Conservation (phyloP, 2,329 filamentous ascomycete genomes). For the Aschersonia sp. region DNA sequence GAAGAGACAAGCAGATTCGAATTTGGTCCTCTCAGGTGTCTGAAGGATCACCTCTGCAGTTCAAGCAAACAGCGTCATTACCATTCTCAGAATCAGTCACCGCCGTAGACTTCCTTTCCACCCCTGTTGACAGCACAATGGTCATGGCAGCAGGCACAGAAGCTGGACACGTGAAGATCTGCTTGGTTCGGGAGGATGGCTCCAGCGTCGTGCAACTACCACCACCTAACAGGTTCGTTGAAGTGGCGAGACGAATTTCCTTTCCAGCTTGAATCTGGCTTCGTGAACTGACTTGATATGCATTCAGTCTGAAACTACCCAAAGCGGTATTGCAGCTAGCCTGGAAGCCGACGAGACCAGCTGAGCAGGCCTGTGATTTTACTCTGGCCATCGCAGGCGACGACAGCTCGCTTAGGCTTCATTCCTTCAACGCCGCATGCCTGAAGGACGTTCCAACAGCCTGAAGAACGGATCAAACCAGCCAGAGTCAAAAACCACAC, state of each 20-base stretch:
- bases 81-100: conserved; percentile 48
- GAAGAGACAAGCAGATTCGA: conserved; percentile 74
- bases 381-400: conserved; percentile 43
- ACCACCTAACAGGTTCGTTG: conserved; percentile 24
- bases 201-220: conserved; percentile 21
- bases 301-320: conserved; percentile 29
- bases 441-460: conserved; percentile 2
- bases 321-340: conserved; percentile 53
- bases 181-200: conserved; percentile 23
- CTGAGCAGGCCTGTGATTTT: conserved; percentile 12
- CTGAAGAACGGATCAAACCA: background rate
- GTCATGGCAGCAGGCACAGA: conserved; percentile 46
- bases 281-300: too few relatives aligned
- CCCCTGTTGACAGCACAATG: conserved; percentile 13
- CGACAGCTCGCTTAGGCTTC: conserved; percentile 46
- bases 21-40: conserved; percentile 39
- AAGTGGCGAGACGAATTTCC: background rate
- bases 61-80: conserved; percentile 39
- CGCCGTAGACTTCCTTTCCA: conserved; percentile 50
- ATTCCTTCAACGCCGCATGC: conserved; percentile 23
- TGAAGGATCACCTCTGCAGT: conserved; percentile 18
- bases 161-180: conserved; percentile 30
- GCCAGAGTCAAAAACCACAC: too few relatives aligned
- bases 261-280: too few relatives aligned
- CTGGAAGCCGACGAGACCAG: conserved; percentile 43